Evolutionary conservation across 2,329 filamentous ascomycete genomes (phyloP), one percentile per base, ranked within the genome.

Genomic region (Neonectria punicea): DNA sequence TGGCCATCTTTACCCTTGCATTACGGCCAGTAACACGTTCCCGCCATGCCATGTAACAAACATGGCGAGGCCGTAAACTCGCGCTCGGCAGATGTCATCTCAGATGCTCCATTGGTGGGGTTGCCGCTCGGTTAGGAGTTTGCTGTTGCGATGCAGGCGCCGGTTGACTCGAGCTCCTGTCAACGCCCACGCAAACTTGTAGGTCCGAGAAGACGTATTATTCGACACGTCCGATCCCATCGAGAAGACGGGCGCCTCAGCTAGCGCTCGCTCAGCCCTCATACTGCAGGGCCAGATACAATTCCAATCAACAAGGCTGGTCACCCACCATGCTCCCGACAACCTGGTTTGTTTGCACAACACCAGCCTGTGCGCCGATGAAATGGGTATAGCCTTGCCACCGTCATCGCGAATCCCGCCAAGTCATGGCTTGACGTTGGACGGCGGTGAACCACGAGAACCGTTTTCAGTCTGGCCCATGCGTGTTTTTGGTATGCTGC

Each of bases 331-430:
- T 46, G 46, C 43, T 60, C 28, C 57, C 30, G 36, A 50, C 22
- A 28, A 25, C 16, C 39, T 47, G 53, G 51, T 10, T 43, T 61
- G 64, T 68, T 69, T 70, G 59, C 30, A 41, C 30, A 14, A 46
- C 41, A 20, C 16, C 46, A 39, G 14, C 22, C 32, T 55, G 22
- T 51, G 44, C 32, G 49, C 20, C 20, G 39, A 50, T 25, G 39
- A 16, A 54, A 64, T 25, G 7, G 44, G 18, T 20, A 46, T 32
- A 28, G 47, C 16, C 25, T 32, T 2, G 20, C 22, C 5, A 28
- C 46, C 46, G 2, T 22, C 25, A 18, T n/a, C 3, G 16, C 9
- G 16, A 50, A 11, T 18, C 8, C 14, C 25, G 14, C 16, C 8
- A 2, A 11, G 20, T 16, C n/a, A 32, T 32, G 8, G 14, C 22